Conservation (phyloP, 345 rosid species). For the Geranium brycei region DNA sequence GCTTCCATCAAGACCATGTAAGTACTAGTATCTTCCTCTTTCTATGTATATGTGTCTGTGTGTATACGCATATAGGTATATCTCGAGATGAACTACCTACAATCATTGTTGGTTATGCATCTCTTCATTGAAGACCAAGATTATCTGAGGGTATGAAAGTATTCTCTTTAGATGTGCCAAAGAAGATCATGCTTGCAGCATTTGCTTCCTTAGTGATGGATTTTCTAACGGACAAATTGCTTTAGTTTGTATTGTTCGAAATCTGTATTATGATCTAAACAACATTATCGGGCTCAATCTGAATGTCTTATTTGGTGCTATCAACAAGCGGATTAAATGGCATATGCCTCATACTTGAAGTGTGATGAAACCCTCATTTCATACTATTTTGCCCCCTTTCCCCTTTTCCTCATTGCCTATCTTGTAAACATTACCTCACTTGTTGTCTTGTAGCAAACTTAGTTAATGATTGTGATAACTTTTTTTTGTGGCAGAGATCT, state of each 20-base stretch:
- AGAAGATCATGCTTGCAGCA: too few relatives aligned
- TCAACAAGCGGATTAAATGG: too few relatives aligned
- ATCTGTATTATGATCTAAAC: too few relatives aligned
- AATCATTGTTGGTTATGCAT: too few relatives aligned
- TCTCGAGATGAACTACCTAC: not conserved
- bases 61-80: not conserved
- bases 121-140: not conserved
- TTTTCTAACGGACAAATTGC: too few relatives aligned
- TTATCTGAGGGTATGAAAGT: too few relatives aligned
- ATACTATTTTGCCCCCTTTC: not conserved
- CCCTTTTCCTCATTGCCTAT: not conserved
- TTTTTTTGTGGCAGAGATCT: conserved; percentile 48
- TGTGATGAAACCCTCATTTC: not conserved
- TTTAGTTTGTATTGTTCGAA: too few relatives aligned
- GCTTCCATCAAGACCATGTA: conserved; percentile 69
- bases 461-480: conserved; percentile 5
- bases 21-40: conserved; percentile 9
- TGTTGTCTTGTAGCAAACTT: conserved; percentile 1
- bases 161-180: too few relatives aligned
- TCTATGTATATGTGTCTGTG: conserved; percentile 2
- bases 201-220: too few relatives aligned
- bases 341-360: not conserved
- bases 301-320: too few relatives aligned
- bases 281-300: too few relatives aligned
- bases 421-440: not conserved